A percentile compares a stretch with the other conserved stretches of the same genome.
Conservation (phyloP, 2,329 filamentous ascomycete genomes). For the Aspergillus aculeatus region DNA sequence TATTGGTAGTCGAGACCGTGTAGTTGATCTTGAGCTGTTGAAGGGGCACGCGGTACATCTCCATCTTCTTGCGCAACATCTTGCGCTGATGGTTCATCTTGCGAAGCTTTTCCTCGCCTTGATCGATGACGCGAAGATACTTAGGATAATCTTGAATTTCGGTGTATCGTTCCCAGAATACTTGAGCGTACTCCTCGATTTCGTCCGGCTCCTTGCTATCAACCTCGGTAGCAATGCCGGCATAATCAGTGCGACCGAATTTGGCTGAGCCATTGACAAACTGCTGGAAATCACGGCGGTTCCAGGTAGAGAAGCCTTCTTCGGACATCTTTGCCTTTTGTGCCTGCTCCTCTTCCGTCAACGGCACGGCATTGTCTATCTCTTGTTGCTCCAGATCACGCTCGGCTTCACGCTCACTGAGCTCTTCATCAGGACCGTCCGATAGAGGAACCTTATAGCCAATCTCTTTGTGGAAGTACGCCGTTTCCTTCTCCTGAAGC, state of each 20-base stretch:
- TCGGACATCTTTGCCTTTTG: slow-evolving; percentile 80
- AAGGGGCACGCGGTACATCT: slow-evolving; percentile 92
- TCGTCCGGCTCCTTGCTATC: slow-evolving; percentile 85
- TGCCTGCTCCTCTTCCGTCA: slow-evolving; percentile 85
- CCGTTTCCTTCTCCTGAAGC: slow-evolving; percentile 93
- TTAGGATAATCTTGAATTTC: slow-evolving; percentile 89
- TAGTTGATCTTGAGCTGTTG: slow-evolving; percentile 99
- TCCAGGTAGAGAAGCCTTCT: slow-evolving; percentile 92
- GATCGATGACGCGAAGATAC: slow-evolving; percentile 83
- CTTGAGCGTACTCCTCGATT: slow-evolving; percentile 86
- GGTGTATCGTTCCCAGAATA: slow-evolving; percentile 93
- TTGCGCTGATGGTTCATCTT: slow-evolving; percentile 91
- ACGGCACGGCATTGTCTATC: slow-evolving; percentile 84
- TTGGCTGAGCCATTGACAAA: slow-evolving; percentile 95
- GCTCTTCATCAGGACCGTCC: slow-evolving; percentile 82
- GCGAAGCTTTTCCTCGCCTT: slow-evolving; percentile 84
- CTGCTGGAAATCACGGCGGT: slow-evolving; percentile 95
- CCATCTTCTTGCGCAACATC: slow-evolving; percentile 91
- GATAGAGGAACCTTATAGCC: slow-evolving; percentile 88
- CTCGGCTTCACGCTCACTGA: slow-evolving; percentile 82
- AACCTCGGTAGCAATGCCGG: slow-evolving; percentile 81
- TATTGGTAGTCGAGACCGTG: slow-evolving; percentile 97
- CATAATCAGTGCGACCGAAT: slow-evolving; percentile 83
- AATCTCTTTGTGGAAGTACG: slow-evolving; percentile 93
- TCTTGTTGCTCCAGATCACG: slow-evolving; percentile 83